A percentile compares a stretch with the other conserved stretches of the same genome.
These are phyloP conservation scores for Vitellaria paradoxa DNA, from an alignment of 179 eudicot species.

Conservation along the genomic window DNA sequence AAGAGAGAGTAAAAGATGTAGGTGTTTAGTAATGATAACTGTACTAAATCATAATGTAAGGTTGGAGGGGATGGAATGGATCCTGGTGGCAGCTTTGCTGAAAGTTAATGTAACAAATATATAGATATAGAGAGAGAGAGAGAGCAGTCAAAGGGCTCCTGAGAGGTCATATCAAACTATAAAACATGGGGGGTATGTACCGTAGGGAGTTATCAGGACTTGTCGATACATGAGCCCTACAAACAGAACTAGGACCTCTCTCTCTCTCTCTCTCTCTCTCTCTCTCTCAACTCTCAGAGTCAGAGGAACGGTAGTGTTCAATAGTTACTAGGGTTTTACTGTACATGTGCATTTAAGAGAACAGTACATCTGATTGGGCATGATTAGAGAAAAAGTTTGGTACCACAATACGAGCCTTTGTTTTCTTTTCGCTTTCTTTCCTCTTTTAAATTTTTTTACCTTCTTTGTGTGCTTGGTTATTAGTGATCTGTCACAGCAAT, in stretches of 20 bases:
- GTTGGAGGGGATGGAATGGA: constrained; percentile 18
- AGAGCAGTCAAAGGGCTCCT: not conserved
- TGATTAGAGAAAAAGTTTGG: no score
- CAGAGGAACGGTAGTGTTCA: not conserved
- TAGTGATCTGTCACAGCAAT: no score
- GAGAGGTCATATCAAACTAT: constrained; percentile 14
- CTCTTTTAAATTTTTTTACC: no score
- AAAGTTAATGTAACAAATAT: not conserved
- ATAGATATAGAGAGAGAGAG: not conserved
- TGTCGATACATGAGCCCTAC: not conserved
- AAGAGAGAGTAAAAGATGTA: not conserved
- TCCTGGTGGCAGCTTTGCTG: constrained; percentile 16
- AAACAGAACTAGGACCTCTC: not conserved
- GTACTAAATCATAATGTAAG: no score
- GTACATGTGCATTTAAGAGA: not conserved
- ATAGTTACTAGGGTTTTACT: not conserved
- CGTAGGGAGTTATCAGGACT: not conserved
- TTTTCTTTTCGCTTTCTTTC: not conserved
- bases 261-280: not conserved
- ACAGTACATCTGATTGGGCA: no score
- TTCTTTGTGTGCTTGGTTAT: no score
- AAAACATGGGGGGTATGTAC: not conserved
- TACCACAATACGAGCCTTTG: not conserved
- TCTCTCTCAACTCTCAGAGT: not conserved
- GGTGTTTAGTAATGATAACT: not conserved